Percentiles rank a stretch among this genome's conserved stretches.
phyloP scores from a whole-genome alignment of 2,329 filamentous ascomycete genomes.

The Emergomyces africanus region DNA sequence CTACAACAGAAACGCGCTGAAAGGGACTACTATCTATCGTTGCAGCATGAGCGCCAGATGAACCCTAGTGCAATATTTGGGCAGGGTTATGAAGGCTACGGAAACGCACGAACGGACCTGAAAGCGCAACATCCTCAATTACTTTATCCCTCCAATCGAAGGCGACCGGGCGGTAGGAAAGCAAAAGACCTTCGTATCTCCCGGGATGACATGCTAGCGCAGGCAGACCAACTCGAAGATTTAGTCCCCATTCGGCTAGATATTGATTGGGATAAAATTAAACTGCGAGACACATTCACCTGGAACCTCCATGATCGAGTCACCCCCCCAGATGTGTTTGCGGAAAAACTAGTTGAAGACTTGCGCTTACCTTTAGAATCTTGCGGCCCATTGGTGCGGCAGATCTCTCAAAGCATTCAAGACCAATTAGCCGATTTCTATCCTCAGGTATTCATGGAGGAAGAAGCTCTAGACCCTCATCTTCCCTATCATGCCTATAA shows the following conservation, averaged over 20 bases:
- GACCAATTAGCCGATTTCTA: slow-evolving; percentile 92
- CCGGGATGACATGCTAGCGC: slow-evolving; percentile 67
- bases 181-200: slow-evolving; percentile 60
- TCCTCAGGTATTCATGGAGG: slow-evolving; percentile 78
- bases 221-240: slow-evolving; percentile 84
- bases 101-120: slow-evolving; percentile 70
- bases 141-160: slow-evolving; percentile 67
- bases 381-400: slow-evolving; percentile 43
- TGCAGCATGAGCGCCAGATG: slow-evolving; percentile 46
- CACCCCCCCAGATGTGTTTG: slow-evolving; percentile 67
- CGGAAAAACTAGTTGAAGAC: slow-evolving; percentile 82
- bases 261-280: slow-evolving; percentile 90
- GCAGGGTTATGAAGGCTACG: slow-evolving; percentile 73
- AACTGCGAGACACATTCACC: slow-evolving; percentile 91
- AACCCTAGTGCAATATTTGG: slow-evolving; percentile 51
- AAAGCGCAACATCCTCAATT: slow-evolving; percentile 53
- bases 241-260: slow-evolving; percentile 84
- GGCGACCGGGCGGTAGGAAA: slow-evolving; percentile 62
- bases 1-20: slow-evolving; percentile 53
- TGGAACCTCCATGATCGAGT: slow-evolving; percentile 95
- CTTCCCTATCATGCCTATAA: slow-evolving; percentile 90
- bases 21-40: slow-evolving; percentile 54
- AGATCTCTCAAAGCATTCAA: slow-evolving; percentile 57
- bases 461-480: slow-evolving; percentile 80
- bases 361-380: slow-evolving; percentile 59